A percentile compares a stretch with the other conserved stretches of the same genome.
Evolutionary conservation across 169 alveolate genomes (phyloP).

Genomic region (Plasmodium vivax): DNA sequence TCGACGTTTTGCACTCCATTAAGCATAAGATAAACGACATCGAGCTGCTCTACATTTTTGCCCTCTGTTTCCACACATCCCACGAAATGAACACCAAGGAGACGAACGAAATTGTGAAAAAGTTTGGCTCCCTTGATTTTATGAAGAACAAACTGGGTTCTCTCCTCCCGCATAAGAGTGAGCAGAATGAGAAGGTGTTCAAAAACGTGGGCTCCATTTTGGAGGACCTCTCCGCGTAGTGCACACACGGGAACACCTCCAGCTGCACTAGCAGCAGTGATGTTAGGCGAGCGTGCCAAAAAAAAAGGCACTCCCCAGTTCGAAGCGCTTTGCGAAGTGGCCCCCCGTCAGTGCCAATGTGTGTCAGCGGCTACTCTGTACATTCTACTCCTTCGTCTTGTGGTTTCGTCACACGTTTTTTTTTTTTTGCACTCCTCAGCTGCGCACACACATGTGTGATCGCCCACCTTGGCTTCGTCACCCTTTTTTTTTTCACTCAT

Average conservation of each 20-base stretch:
- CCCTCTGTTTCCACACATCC: slow-evolving; percentile 60
- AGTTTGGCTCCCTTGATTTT: slow-evolving; percentile 17
- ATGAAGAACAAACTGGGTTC: slow-evolving; percentile 20
- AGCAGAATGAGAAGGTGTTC: slow-evolving; percentile 37
- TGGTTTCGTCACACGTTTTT: background rate
- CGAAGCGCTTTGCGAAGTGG: background rate
- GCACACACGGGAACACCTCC: too few relatives aligned
- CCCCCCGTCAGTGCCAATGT: background rate
- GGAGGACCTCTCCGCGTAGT: slow-evolving; percentile 18
- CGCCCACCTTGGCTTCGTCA: background rate
- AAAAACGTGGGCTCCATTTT: slow-evolving; percentile 23
- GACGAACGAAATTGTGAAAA: slow-evolving; percentile 36
- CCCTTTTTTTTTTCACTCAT: background rate
- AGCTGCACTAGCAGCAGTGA: background rate
- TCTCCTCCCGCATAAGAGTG: slow-evolving; percentile 17
- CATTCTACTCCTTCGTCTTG: background rate
- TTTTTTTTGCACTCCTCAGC: background rate
- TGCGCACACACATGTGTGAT: background rate
- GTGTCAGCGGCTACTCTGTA: background rate
- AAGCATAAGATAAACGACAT: slow-evolving; percentile 6
- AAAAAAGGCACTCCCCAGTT: background rate
- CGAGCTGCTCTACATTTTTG: slow-evolving; percentile 17
- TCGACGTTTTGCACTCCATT: slow-evolving; percentile 28
- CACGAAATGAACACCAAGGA: slow-evolving; percentile 4
- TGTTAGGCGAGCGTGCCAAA: background rate